Conservation (phyloP, 768 basidiomycete species). For the Tylopilus cervinicoccineus region DNA sequence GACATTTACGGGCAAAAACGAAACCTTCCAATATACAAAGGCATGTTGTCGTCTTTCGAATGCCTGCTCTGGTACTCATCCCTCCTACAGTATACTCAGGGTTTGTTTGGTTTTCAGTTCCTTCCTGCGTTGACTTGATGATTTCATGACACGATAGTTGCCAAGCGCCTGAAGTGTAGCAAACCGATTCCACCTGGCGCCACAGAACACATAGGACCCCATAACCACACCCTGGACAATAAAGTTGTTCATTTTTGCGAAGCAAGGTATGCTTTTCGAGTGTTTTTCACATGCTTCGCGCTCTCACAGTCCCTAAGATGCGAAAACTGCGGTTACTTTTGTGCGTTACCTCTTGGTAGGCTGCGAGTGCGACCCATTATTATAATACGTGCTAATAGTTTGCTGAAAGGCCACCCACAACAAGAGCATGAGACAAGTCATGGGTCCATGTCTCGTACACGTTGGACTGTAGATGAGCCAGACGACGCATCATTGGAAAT, state of each 20-base stretch:
- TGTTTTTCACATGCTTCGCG: neutral
- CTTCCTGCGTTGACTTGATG: neutral
- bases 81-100: constrained; percentile 47
- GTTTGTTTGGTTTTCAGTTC: constrained; percentile 25
- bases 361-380: neutral
- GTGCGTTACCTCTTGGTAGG: constrained; percentile 51
- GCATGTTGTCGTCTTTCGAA: constrained; percentile 28
- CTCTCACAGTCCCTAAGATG: constrained; percentile 34
- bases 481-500: constrained; percentile 49
- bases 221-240: constrained; percentile 44
- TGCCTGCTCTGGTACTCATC: neutral
- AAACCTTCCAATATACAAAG: constrained; percentile 65
- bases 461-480: constrained; percentile 54
- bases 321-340: constrained; percentile 54
- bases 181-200: constrained; percentile 42
- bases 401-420: constrained; percentile 48
- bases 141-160: constrained; percentile 33
- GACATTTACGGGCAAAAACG: constrained; percentile 55
- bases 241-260: constrained; percentile 54
- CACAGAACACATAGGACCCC: constrained; percentile 42
- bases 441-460: constrained; percentile 57
- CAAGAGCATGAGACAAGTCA: constrained; percentile 60
- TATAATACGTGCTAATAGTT: neutral
- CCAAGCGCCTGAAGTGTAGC: constrained; percentile 48
- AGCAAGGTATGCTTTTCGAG: constrained; percentile 30